Conservation (phyloP, 2,329 filamentous ascomycete species). For the Botrytis byssoidea region DNA sequence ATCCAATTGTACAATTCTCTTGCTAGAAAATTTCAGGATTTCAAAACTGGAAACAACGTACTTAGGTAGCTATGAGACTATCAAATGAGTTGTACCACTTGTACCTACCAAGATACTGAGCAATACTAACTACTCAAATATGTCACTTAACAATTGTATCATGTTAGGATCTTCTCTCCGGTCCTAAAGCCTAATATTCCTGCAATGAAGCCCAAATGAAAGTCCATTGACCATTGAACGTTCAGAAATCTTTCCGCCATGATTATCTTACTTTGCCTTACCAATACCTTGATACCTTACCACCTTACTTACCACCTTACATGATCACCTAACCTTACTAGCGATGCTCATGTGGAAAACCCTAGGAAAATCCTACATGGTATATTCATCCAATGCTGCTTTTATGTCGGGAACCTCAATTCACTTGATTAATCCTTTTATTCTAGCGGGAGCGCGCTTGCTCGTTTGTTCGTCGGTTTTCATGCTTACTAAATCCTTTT, state of each 20-base stretch:
- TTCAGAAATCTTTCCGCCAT: constrained; percentile 7
- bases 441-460: constrained; percentile 42
- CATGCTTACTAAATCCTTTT: constrained; percentile 23
- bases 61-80: background rate
- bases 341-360: background rate
- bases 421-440: background rate
- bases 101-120: background rate
- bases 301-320: background rate
- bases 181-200: constrained; percentile 22
- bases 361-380: background rate
- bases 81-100: background rate
- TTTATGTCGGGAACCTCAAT: constrained; percentile 5
- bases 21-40: background rate
- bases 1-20: background rate
- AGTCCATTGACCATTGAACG: constrained; percentile 19
- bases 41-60: background rate
- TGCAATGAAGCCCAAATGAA: constrained; percentile 32
- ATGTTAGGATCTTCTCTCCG: constrained; percentile 6
- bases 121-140: background rate
- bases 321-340: background rate
- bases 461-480: constrained; percentile 36
- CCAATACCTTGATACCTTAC: constrained; percentile 2
- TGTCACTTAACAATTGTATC: background rate
- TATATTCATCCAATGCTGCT: constrained; percentile 18
- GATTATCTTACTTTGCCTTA: constrained; percentile 17